Percentiles rank a stretch among this genome's conserved stretches.
phyloP scores from a whole-genome alignment of 2,329 filamentous ascomycete genomes.

The Hypoxylon sp. region DNA sequence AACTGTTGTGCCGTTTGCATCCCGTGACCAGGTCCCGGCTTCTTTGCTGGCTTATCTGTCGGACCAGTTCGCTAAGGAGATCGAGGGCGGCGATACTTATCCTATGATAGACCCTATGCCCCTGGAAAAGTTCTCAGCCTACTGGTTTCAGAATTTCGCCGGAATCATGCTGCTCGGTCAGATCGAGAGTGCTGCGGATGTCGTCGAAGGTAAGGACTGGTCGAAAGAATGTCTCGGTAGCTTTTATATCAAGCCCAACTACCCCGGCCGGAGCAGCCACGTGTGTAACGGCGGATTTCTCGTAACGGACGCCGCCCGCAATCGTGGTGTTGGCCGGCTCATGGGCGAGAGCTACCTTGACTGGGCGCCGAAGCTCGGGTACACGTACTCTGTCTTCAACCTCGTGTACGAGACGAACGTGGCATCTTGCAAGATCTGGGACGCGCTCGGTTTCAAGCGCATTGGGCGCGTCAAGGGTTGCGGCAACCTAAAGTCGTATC shows the following conservation, averaged over 20 bases:
- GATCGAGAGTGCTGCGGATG: slow-evolving; percentile 73
- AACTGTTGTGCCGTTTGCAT: slow-evolving; percentile 85
- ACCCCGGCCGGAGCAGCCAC: slow-evolving; percentile 90
- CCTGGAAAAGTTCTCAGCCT: slow-evolving; percentile 80
- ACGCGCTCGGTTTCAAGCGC: slow-evolving; percentile 91
- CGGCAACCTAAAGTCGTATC: slow-evolving; percentile 78
- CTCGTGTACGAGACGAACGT: slow-evolving; percentile 95
- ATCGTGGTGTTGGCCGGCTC: slow-evolving; percentile 80
- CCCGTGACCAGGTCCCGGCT: slow-evolving; percentile 80
- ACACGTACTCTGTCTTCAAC: slow-evolving; percentile 94
- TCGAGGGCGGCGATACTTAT: slow-evolving; percentile 92
- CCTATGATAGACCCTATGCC: slow-evolving; percentile 85
- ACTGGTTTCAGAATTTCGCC: slow-evolving; percentile 94
- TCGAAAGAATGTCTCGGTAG: slow-evolving; percentile 85
- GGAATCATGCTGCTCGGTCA: slow-evolving; percentile 89
- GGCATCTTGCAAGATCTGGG: slow-evolving; percentile 91
- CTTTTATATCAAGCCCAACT: slow-evolving; percentile 96
- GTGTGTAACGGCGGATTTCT: slow-evolving; percentile 89
- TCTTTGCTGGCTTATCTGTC: slow-evolving; percentile 83
- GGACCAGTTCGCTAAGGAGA: slow-evolving; percentile 89
- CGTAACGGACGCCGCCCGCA: slow-evolving; percentile 79
- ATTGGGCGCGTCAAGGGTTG: slow-evolving; percentile 85
- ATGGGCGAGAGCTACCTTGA: slow-evolving; percentile 85
- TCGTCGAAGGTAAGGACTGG: slow-evolving; percentile 78
- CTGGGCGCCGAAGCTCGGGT: slow-evolving; percentile 85